phyloP scores from a whole-genome alignment of 1,139 yeast genomes.

The Martiniozyma asiatica region DNA sequence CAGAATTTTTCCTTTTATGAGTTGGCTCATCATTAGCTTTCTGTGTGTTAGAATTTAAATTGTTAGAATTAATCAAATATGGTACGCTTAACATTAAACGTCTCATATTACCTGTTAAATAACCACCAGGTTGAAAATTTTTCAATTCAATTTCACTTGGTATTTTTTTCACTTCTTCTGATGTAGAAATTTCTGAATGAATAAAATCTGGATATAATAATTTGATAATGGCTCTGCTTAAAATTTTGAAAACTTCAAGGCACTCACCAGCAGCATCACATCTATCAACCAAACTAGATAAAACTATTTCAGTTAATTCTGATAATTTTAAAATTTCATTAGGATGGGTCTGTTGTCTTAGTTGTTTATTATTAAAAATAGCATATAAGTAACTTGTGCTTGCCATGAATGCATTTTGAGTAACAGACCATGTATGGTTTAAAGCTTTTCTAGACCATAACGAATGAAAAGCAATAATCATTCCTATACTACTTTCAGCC shows the following conservation, averaged over 20 bases:
- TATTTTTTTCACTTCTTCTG: conserved; percentile 11
- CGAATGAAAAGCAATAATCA: conserved; percentile 51
- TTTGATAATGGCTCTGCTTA: conserved; percentile 61
- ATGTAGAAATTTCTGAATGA: conserved; percentile 7
- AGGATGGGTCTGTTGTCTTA: conserved; percentile 34
- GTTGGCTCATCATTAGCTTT: too few relatives aligned
- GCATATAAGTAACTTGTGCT: conserved; percentile 77
- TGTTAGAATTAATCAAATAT: conserved; percentile 8
- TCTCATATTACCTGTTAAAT: conserved; percentile 30
- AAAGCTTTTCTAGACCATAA: conserved; percentile 44
- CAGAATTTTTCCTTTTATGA: conserved; percentile 1
- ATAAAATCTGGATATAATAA: conserved; percentile 38
- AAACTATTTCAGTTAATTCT: conserved; percentile 45
- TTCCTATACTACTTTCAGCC: conserved; percentile 53
- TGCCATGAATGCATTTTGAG: conserved; percentile 79
- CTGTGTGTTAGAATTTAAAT: too few relatives aligned
- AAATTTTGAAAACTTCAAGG: conserved; percentile 56
- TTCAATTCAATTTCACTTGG: conserved; percentile 23
- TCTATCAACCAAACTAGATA: conserved; percentile 49
- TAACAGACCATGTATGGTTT: conserved; percentile 90
- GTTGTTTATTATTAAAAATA: conserved; percentile 52
- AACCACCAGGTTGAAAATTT: conserved; percentile 24
- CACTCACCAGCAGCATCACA: conserved; percentile 76
- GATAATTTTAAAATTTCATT: conserved; percentile 45
- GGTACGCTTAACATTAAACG: conserved; percentile 27